A percentile compares a stretch with the other conserved stretches of the same genome.
phyloP scores from a whole-genome alignment of 768 basidiomycete species.

The Amanita inopinata region DNA sequence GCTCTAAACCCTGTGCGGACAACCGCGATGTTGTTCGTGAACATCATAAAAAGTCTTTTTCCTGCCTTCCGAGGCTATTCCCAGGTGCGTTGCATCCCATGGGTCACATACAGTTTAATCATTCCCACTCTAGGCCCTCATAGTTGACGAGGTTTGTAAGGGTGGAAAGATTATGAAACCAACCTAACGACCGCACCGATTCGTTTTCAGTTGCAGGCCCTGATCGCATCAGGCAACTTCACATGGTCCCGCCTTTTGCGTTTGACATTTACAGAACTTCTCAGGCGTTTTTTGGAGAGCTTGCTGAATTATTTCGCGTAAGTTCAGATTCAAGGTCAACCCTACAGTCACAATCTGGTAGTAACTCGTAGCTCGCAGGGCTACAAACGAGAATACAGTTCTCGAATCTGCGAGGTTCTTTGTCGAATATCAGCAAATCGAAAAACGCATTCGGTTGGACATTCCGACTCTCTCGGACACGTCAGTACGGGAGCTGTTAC shows the following conservation, averaged over 20 bases:
- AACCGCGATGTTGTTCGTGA: conserved; percentile 59
- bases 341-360: conserved; percentile 10
- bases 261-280: conserved; percentile 52
- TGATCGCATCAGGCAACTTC: conserved; percentile 64
- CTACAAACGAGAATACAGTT: conserved; percentile 64
- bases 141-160: conserved; percentile 67
- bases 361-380: conserved; percentile 26
- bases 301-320: conserved; percentile 67
- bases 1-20: conserved; percentile 59
- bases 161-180: conserved; percentile 9
- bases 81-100: conserved; percentile 33
- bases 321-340: conserved; percentile 22
- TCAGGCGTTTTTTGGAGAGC: conserved; percentile 54
- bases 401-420: conserved; percentile 63
- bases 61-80: conserved; percentile 82
- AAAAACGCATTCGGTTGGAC: conserved; percentile 68
- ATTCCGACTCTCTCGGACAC: conserved; percentile 73
- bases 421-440: conserved; percentile 72
- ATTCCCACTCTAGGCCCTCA: conserved; percentile 41
- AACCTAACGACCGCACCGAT: not conserved
- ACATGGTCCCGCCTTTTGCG: conserved; percentile 56
- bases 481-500: conserved; percentile 63
- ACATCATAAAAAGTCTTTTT: conserved; percentile 63
- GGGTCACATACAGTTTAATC: conserved; percentile 15
- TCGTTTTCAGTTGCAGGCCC: conserved; percentile 46